phyloP scores from a whole-genome alignment of 345 rosid species.

The Citrus sp. region DNA sequence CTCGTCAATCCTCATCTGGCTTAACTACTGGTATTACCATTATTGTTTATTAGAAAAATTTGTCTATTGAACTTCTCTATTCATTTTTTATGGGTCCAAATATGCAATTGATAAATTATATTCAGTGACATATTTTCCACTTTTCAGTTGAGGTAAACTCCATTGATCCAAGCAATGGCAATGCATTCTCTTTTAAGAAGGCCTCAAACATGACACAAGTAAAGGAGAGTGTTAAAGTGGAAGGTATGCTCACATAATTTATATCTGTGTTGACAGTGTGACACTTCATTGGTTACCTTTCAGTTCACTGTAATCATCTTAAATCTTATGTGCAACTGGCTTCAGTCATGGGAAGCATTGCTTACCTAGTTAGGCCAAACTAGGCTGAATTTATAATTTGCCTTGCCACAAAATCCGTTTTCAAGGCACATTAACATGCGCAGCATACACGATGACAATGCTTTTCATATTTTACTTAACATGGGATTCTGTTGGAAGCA shows the following conservation, averaged over 20 bases:
- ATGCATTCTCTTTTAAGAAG: constrained; percentile 37
- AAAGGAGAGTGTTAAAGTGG: constrained; percentile 58
- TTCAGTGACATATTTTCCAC: constrained; percentile 12
- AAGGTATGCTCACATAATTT: constrained; percentile 51
- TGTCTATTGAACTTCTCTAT: constrained; percentile 5
- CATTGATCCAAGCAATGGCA: constrained; percentile 28
- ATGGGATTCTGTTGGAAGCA: neutral
- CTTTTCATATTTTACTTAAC: neutral
- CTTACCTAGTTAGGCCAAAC: neutral
- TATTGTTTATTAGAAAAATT: constrained; percentile 8
- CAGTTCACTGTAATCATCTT: neutral
- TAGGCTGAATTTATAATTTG: neutral
- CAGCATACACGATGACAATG: neutral
- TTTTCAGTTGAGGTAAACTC: constrained; percentile 25
- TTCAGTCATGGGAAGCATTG: neutral
- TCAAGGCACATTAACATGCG: neutral
- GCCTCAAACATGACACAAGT: constrained; percentile 38
- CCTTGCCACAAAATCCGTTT: neutral
- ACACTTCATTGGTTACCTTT: neutral
- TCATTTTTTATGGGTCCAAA: neutral
- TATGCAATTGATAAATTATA: neutral
- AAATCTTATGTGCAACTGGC: neutral
- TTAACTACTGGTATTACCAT: constrained; percentile 41
- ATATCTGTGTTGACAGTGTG: neutral
- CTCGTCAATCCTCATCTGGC: constrained; percentile 41